Conservation (phyloP, 805 yeast genomes). For the Ogataea methanolica region DNA sequence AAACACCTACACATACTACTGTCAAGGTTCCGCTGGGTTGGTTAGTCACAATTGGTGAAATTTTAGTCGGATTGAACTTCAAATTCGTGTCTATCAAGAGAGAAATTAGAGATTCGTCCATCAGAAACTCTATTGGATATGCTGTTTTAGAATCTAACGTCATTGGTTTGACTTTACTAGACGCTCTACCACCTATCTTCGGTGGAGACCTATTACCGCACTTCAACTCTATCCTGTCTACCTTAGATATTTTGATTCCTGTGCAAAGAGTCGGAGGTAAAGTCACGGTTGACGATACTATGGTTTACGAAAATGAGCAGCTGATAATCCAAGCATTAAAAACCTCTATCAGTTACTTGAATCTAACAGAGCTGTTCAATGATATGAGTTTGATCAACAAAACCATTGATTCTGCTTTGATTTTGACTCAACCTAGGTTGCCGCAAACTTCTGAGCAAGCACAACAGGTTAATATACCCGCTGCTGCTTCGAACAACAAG, state of each 20-base stretch:
- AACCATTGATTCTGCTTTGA: conserved; percentile 53
- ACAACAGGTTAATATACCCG: conserved; percentile 10
- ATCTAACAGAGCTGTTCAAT: conserved; percentile 24
- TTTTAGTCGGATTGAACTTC: conserved; percentile 50
- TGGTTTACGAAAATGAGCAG: conserved; percentile 26
- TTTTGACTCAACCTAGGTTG: conserved; percentile 37
- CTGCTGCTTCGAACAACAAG: conserved; percentile 15
- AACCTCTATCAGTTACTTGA: conserved; percentile 23
- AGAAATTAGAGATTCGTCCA: conserved; percentile 52
- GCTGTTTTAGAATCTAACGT: conserved; percentile 43
- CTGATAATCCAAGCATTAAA: conserved; percentile 28
- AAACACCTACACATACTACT: conserved; percentile 50
- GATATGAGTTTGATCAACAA: conserved; percentile 53
- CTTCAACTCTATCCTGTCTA: conserved; percentile 43
- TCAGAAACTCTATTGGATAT: conserved; percentile 39
- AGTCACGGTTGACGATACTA: conserved; percentile 35
- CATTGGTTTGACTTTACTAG: conserved; percentile 40
- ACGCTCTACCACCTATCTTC: conserved; percentile 31
- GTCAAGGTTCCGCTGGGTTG: conserved; percentile 56
- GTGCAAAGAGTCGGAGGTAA: conserved; percentile 35
- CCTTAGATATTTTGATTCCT: conserved; percentile 60
- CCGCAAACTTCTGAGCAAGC: conserved; percentile 15
- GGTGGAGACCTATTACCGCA: conserved; percentile 41
- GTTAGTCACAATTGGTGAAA: conserved; percentile 47
- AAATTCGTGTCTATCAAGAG: conserved; percentile 51